These are phyloP conservation scores for Prunus yedoensis DNA, from an alignment of 331 rosid genomes.

Conservation along the genomic window DNA sequence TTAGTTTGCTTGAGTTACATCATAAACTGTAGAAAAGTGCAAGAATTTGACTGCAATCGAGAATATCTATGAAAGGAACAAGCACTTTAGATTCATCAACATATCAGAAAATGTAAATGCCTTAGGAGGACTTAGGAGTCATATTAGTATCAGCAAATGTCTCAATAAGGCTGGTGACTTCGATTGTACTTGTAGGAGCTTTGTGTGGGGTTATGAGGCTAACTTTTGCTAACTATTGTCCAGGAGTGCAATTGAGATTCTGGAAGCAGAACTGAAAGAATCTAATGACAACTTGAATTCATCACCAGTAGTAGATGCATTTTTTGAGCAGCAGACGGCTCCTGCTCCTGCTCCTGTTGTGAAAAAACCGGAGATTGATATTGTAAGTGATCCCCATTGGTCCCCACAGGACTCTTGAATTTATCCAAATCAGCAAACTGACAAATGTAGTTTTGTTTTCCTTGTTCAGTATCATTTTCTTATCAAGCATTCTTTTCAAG, in stretches of 20 bases:
- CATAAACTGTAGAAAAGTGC: neutral
- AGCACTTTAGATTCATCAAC: neutral
- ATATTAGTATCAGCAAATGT: neutral
- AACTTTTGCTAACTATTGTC: constrained; percentile 2
- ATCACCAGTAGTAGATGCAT: constrained; percentile 35
- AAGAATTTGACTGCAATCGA: neutral
- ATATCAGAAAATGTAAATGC: neutral
- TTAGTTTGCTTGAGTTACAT: constrained; percentile 24
- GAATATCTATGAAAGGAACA: neutral
- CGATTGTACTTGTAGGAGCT: neutral
- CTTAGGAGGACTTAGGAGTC: neutral
- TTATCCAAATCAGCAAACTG: neutral
- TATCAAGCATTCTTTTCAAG: neutral
- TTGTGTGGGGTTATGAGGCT: neutral
- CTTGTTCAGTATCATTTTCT: no score
- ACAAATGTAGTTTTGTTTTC: no score
- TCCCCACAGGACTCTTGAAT: neutral
- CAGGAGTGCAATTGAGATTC: constrained; percentile 87
- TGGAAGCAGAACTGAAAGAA: constrained; percentile 70
- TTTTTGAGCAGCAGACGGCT: constrained; percentile 35
- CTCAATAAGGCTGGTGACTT: neutral
- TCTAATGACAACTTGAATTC: constrained; percentile 33
- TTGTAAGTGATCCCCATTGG: constrained; percentile 41
- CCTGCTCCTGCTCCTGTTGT: constrained; percentile 22
- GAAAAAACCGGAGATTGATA: constrained; percentile 43